phyloP scores from a whole-genome alignment of 371 early-diverging fungal species.

The Entomophthora muscae region DNA sequence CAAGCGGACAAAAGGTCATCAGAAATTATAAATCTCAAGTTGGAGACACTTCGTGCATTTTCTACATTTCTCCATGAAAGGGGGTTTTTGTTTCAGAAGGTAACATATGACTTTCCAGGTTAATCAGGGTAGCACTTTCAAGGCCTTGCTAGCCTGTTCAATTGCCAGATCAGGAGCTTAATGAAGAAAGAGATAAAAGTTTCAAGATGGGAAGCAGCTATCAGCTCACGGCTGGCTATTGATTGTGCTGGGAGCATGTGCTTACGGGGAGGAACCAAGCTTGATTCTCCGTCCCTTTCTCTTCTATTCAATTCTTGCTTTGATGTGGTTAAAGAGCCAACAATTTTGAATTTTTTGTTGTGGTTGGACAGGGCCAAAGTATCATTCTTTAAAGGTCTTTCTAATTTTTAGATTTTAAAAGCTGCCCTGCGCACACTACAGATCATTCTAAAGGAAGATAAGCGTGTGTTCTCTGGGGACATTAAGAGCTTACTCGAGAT shows the following conservation, averaged over 20 bases:
- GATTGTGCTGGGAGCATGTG: not conserved
- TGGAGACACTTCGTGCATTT: not conserved
- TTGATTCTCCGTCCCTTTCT: not conserved
- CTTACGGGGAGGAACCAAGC: not conserved
- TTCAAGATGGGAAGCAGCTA: not conserved
- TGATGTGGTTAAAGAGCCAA: not conserved
- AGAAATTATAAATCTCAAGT: not conserved
- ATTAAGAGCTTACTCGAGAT: not conserved
- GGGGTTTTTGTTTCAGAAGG: not conserved
- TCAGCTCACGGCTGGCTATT: not conserved
- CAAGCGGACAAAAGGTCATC: not conserved
- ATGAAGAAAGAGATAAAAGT: not conserved
- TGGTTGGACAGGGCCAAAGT: not conserved
- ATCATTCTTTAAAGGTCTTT: not conserved
- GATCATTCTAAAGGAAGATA: not conserved
- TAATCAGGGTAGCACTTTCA: not conserved
- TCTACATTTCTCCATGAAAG: not conserved
- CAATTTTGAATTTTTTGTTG: not conserved
- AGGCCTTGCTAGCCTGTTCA: not conserved
- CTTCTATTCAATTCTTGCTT: not conserved
- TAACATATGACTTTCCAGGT: not conserved
- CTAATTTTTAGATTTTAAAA: not conserved
- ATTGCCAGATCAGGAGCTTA: not conserved
- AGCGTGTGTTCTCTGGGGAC: not conserved
- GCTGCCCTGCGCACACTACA: not conserved